Evolutionary conservation across 306 rosid genomes (phyloP), one percentile per base, ranked within the genome.

Genomic region (Acmispon strigosus): DNA sequence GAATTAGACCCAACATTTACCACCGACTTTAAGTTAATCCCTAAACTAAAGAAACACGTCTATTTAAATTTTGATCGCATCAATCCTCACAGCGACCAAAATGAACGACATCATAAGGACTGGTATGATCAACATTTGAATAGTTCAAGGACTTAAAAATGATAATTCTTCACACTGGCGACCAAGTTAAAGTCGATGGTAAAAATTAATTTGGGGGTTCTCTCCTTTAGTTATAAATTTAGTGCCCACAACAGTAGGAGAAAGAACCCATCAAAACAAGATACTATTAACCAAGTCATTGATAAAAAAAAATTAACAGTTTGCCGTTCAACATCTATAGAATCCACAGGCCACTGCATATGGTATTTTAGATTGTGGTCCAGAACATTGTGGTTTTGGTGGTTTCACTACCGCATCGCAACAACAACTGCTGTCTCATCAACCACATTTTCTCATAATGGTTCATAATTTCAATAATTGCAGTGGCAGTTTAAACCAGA

Each of bases 331-430:
- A 37, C 56, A 67, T 41, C 24, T 39, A 47, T 22, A 49, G 56
- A 76, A 76, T 55, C 62, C 51, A 78, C 62, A 72, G 15, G 41
- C 19, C 57, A 24, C 34, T 47, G 63, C 51, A 65, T 66, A 64
- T 54, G 55, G 50, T 29, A 36, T 27, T 42, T 52, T 8, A 64
- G 18, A 53, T 37, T 9, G 32, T 49, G 77, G 43, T 50, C 32
- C n/a, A 14, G 2, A 42, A 39, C 41, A 22, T 9, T 42, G 56
- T 22, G 8, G 49, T 43, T 24, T 53, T 49, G 45, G 29, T 2
- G 8, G 48, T 44, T 32, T 66, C 13, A 17, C 1, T 15, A 47
- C 45, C 14, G 2, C 34, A 66, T 20, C 2, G 10, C 1, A 14
- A 62, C 37, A 32, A 37, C 69, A n/a, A 29, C 27, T 24, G 29